A percentile compares a stretch with the other conserved stretches of the same genome.
phyloP scores from a whole-genome alignment of 306 rosid genomes.

The Casuarina glauca region DNA sequence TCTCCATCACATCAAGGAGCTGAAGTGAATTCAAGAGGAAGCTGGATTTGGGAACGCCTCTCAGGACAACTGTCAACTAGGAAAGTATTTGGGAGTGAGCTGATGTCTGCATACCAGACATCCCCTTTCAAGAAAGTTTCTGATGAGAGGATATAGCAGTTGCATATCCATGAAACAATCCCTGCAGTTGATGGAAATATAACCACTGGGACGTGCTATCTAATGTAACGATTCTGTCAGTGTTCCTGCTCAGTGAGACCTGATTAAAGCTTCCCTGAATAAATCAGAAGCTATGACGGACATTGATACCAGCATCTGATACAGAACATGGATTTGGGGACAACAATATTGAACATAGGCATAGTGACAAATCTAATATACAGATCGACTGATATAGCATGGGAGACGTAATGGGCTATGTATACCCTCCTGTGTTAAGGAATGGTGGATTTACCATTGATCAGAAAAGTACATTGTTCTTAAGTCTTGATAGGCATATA shows the following conservation, averaged over 20 bases:
- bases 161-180: too few relatives aligned
- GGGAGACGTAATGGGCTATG: background rate
- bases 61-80: background rate
- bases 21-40: background rate
- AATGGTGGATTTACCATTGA: background rate
- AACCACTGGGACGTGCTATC: too few relatives aligned
- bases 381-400: background rate
- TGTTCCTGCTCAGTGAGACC: background rate
- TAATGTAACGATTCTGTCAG: background rate
- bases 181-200: too few relatives aligned
- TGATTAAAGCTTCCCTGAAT: background rate
- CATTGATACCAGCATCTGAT: background rate
- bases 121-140: too few relatives aligned
- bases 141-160: too few relatives aligned
- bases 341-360: background rate
- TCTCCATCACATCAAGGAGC: background rate
- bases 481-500: background rate
- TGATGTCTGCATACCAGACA: background rate
- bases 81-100: background rate
- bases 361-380: background rate
- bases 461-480: background rate
- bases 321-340: background rate
- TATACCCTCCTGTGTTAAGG: background rate
- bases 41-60: background rate
- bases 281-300: background rate